Evolutionary conservation across 495 filamentous ascomycete species (phyloP).

Genomic region (Penicillium chermesinum): DNA sequence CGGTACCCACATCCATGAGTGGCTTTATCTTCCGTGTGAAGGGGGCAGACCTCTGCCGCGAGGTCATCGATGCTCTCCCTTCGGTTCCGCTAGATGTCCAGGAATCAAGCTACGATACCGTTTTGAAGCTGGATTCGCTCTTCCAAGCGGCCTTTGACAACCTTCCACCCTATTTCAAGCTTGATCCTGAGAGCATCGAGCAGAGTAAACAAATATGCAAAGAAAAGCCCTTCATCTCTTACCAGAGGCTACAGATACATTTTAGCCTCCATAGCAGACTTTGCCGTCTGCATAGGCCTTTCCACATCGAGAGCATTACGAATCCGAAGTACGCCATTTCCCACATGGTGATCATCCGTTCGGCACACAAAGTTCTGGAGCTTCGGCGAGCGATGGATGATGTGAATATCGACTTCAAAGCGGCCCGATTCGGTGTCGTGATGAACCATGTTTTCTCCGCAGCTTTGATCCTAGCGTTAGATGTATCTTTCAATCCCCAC

Average conservation of each 20-base stretch:
- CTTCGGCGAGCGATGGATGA: slow-evolving; percentile 26
- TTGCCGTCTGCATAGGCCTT: slow-evolving; percentile 28
- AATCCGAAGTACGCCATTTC: slow-evolving; percentile 28
- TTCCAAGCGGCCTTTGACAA: slow-evolving; percentile 14
- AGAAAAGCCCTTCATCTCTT: slow-evolving; percentile 23
- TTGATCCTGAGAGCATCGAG: slow-evolving; percentile 18
- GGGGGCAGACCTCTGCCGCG: slow-evolving; percentile 22
- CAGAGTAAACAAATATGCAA: slow-evolving; percentile 15
- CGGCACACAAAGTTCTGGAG: slow-evolving; percentile 23
- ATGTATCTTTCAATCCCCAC: slow-evolving; percentile 23
- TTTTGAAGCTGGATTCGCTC: slow-evolving; percentile 20
- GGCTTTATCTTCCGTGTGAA: slow-evolving; percentile 20
- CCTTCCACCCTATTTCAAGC: slow-evolving; percentile 19
- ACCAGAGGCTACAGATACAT: slow-evolving; percentile 18
- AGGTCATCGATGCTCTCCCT: slow-evolving; percentile 26
- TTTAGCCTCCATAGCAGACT: slow-evolving; percentile 23
- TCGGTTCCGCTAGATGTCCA: slow-evolving; percentile 16
- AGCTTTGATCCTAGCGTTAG: slow-evolving; percentile 25
- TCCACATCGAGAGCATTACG: slow-evolving; percentile 21
- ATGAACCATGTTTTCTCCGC: slow-evolving; percentile 27
- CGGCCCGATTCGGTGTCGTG: slow-evolving; percentile 20
- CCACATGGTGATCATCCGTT: slow-evolving; percentile 20
- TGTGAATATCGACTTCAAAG: slow-evolving; percentile 6
- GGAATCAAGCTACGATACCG: slow-evolving; percentile 18
- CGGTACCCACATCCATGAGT: slow-evolving; percentile 20